Evolutionary conservation across 2,329 filamentous ascomycete species (phyloP).

Genomic region (Fusarium sp.): DNA sequence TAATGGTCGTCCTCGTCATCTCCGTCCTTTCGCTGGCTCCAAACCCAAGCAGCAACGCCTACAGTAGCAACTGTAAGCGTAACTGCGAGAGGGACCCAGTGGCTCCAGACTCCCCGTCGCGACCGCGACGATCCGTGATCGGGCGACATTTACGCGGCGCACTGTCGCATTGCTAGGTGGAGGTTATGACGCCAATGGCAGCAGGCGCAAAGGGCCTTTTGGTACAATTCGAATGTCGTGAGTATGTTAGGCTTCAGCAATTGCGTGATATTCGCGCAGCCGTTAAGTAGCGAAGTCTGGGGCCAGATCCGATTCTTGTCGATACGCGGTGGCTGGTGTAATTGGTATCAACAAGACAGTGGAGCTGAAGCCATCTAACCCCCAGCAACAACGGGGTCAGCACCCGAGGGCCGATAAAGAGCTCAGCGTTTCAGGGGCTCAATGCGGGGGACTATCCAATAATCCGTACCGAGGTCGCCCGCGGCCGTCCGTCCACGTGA

Average conservation of each 20-base stretch:
- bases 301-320: slow-evolving; percentile 41
- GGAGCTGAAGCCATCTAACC: slow-evolving; percentile 47
- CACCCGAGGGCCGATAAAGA: slow-evolving; percentile 45
- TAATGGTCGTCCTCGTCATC: slow-evolving; percentile 72
- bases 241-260: slow-evolving; percentile 2
- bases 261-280: slow-evolving; percentile 23
- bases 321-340: slow-evolving; percentile 49
- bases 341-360: slow-evolving; percentile 46
- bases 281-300: slow-evolving; percentile 31
- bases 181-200: slow-evolving; percentile 40
- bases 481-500: slow-evolving; percentile 38
- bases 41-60: slow-evolving; percentile 90
- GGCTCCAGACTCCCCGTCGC: slow-evolving; percentile 75
- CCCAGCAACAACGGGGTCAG: slow-evolving; percentile 47
- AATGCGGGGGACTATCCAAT: slow-evolving; percentile 44
- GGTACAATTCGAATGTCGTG: slow-evolving; percentile 5
- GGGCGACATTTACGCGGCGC: slow-evolving; percentile 66
- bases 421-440: slow-evolving; percentile 45
- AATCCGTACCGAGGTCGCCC: slow-evolving; percentile 46
- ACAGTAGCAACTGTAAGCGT: slow-evolving; percentile 90
- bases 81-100: slow-evolving; percentile 89
- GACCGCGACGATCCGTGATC: slow-evolving; percentile 70
- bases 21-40: slow-evolving; percentile 85
- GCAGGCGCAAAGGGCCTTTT: slow-evolving; percentile 35
- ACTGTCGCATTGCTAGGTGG: slow-evolving; percentile 53